Conservation (phyloP, 2,329 filamentous ascomycete species). For the Akanthomyces muscarius region DNA sequence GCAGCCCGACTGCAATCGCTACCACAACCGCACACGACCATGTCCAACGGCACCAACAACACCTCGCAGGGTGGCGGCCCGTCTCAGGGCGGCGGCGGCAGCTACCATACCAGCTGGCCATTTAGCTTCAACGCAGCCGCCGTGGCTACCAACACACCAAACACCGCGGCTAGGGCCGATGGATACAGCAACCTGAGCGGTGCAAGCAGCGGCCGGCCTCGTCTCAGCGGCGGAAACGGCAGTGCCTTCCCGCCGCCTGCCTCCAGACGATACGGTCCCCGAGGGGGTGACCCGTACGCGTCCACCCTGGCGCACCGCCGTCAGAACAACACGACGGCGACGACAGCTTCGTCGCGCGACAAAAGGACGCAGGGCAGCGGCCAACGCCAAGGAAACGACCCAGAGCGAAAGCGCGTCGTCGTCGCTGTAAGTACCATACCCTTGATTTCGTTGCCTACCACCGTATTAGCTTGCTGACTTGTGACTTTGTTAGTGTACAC, state of each 20-base stretch:
- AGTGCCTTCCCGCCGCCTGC: neutral
- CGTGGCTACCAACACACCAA: neutral
- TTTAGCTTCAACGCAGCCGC: neutral
- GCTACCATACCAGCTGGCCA: neutral
- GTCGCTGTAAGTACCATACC: conserved; percentile 1
- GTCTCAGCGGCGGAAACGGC: neutral
- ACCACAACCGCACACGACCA: neutral
- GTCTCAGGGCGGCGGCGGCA: neutral
- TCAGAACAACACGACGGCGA: neutral
- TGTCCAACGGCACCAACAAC: neutral
- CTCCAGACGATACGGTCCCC: neutral
- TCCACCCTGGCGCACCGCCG: neutral
- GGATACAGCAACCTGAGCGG: too few relatives aligned
- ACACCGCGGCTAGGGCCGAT: neutral
- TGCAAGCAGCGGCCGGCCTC: neutral
- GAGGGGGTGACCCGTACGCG: conserved; percentile 5
- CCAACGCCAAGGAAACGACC: neutral
- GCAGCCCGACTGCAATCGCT: neutral
- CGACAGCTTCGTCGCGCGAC: neutral
- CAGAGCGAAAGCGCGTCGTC: neutral
- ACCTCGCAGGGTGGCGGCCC: neutral
- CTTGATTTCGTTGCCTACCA: neutral
- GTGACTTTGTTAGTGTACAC: conserved; percentile 60
- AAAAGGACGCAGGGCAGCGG: neutral
- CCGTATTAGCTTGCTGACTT: neutral